Percentiles rank a stretch among this genome's conserved stretches.
phyloP scores from a whole-genome alignment of 78 protist genomes.

The Ministeria vibrans region DNA sequence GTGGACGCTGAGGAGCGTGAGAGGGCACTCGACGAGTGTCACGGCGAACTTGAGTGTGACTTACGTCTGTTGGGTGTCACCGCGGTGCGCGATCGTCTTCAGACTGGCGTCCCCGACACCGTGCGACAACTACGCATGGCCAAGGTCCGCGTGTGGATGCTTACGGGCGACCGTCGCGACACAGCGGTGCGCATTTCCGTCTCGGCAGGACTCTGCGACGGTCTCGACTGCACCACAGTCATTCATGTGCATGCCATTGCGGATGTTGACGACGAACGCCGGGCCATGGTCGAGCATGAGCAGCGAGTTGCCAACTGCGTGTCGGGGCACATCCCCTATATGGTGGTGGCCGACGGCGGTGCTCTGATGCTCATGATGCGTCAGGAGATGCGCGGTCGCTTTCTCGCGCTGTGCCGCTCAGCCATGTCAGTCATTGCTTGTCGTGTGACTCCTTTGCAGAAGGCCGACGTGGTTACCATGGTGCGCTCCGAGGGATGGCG shows the following conservation, averaged over 20 bases:
- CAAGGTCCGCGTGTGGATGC: slow-evolving; percentile 63
- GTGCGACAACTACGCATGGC: slow-evolving; percentile 18
- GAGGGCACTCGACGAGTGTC: slow-evolving; percentile 1
- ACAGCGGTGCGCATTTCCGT: slow-evolving; percentile 93
- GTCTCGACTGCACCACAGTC: too few species aligned
- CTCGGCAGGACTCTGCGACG: too few species aligned
- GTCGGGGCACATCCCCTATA: too few species aligned
- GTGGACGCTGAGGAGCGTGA: slow-evolving; percentile 47
- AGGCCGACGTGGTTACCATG: slow-evolving; percentile 55
- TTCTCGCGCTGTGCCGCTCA: neutral
- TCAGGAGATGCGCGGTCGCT: neutral
- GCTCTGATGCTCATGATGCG: too few species aligned
- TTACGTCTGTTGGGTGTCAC: slow-evolving; percentile 68
- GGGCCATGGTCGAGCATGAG: too few species aligned
- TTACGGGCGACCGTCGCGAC: slow-evolving; percentile 94
- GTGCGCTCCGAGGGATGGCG: slow-evolving; percentile 2
- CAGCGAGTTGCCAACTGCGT: too few species aligned
- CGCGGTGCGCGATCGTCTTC: slow-evolving; percentile 32
- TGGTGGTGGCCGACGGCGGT: too few species aligned
- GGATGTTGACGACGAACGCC: too few species aligned
- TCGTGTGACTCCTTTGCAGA: slow-evolving; percentile 85
- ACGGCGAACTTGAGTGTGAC: slow-evolving; percentile 31
- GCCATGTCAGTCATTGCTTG: slow-evolving; percentile 79
- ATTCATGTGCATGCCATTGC: too few species aligned
- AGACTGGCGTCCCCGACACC: slow-evolving; percentile 38